Percentiles rank a stretch among this genome's conserved stretches.
Evolutionary conservation across 306 rosid genomes (phyloP).

Genomic region (Prunus padus): DNA sequence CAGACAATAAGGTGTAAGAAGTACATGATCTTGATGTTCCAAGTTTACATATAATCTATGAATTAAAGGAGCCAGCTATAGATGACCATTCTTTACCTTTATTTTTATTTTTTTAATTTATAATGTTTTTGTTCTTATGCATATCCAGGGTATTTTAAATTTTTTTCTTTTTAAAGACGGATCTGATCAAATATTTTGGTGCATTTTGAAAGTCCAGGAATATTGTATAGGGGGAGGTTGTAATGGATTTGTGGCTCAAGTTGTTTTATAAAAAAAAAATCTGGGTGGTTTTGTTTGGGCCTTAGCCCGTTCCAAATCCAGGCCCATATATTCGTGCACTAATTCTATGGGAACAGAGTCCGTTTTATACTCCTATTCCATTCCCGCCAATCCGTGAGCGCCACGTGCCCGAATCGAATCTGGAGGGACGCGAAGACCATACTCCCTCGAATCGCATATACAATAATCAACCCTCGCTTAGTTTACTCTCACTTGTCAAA

Average conservation of each 20-base stretch:
- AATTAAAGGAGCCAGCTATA: not conserved
- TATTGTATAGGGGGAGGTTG: too few species aligned
- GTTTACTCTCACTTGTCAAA: not conserved
- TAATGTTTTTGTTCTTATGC: too few species aligned
- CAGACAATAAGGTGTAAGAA: not conserved
- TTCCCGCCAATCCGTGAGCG: not conserved
- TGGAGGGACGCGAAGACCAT: not conserved
- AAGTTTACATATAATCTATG: not conserved
- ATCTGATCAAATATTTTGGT: too few species aligned
- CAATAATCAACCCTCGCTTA: not conserved
- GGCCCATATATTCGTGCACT: not conserved
- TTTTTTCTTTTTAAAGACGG: rapidly evolving
- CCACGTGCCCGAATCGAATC: not conserved
- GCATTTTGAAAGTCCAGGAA: too few species aligned
- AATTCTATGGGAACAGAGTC: not conserved
- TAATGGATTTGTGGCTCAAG: too few species aligned
- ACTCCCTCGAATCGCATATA: not conserved
- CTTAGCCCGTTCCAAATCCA: not conserved
- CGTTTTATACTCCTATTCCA: not conserved
- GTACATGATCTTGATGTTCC: not conserved
- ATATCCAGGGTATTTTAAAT: too few species aligned
- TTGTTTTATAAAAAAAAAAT: too few species aligned
- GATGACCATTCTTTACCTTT: not conserved
- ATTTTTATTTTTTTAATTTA: too few species aligned
- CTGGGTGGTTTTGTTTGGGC: not conserved